Evolutionary conservation across 805 yeast species (phyloP).

Genomic region (Candida alai): DNA sequence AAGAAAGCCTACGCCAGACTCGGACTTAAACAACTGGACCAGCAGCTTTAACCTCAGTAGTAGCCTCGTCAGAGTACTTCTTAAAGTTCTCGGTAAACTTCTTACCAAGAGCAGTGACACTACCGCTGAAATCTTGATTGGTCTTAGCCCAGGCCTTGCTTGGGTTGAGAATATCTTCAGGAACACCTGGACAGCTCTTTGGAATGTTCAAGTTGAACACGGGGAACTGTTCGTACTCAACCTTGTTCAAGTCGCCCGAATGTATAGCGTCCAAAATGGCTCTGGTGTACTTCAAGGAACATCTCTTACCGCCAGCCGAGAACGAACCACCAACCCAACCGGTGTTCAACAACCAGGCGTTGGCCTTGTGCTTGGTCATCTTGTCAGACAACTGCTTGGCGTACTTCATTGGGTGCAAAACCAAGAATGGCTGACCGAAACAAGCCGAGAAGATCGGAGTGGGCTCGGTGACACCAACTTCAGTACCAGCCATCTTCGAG

Average conservation of each 20-base stretch:
- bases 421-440: slow-evolving; percentile 98
- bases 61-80: slow-evolving; percentile 78
- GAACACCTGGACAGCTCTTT: slow-evolving; percentile 76
- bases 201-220: slow-evolving; percentile 87
- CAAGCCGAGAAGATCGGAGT: slow-evolving; percentile 97
- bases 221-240: slow-evolving; percentile 79
- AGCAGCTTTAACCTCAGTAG: slow-evolving; percentile 85
- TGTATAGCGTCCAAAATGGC: slow-evolving; percentile 93
- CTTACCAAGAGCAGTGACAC: slow-evolving; percentile 58
- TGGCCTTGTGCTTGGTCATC: slow-evolving; percentile 82
- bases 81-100: slow-evolving; percentile 84
- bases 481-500: slow-evolving; percentile 99
- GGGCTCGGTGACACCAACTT: slow-evolving; percentile 97
- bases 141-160: slow-evolving; percentile 67
- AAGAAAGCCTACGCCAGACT: neutral
- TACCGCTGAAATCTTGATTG: slow-evolving; percentile 34
- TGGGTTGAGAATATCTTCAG: slow-evolving; percentile 82
- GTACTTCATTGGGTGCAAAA: slow-evolving; percentile 95
- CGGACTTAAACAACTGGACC: slow-evolving; percentile 58
- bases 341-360: slow-evolving; percentile 95
- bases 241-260: slow-evolving; percentile 79
- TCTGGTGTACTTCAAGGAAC: slow-evolving; percentile 96
- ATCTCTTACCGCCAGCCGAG: slow-evolving; percentile 91
- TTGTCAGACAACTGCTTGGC: slow-evolving; percentile 94
- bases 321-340: slow-evolving; percentile 98